phyloP scores from a whole-genome alignment of 1,284 basidiomycete species.

The Agaricales sp. region DNA sequence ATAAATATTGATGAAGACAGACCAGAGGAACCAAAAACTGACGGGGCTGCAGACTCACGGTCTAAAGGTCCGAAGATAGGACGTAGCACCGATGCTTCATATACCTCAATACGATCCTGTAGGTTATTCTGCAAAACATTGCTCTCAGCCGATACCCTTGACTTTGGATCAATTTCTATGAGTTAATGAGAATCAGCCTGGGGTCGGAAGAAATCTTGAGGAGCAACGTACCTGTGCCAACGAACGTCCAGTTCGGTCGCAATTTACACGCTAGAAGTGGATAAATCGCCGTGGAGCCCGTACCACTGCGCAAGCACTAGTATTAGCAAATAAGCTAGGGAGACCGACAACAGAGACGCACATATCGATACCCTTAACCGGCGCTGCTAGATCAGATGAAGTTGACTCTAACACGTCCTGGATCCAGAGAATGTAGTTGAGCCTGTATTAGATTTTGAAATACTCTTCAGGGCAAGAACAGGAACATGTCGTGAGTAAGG shows the following conservation, averaged over 20 bases:
- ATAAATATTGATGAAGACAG: background rate
- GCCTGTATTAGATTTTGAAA: slow-evolving; percentile 25
- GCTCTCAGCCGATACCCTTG: slow-evolving; percentile 37
- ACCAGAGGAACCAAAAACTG: background rate
- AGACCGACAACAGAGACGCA: slow-evolving; percentile 17
- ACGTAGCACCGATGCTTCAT: slow-evolving; percentile 25
- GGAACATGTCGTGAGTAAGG: background rate
- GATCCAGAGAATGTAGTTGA: slow-evolving; percentile 68
- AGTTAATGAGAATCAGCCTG: slow-evolving; percentile 2
- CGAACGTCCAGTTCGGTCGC: slow-evolving; percentile 44
- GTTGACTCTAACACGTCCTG: slow-evolving; percentile 32
- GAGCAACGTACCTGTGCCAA: slow-evolving; percentile 55
- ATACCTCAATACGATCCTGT: slow-evolving; percentile 35
- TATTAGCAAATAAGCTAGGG: background rate
- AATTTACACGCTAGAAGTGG: slow-evolving; percentile 64
- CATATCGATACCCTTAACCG: slow-evolving; percentile 40
- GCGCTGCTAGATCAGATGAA: slow-evolving; percentile 13
- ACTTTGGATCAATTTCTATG: slow-evolving; percentile 60
- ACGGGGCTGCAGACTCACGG: slow-evolving; percentile 3
- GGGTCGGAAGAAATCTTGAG: background rate
- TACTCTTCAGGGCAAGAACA: background rate
- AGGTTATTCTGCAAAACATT: slow-evolving; percentile 53
- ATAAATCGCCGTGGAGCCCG: slow-evolving; percentile 87
- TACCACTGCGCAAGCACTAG: slow-evolving; percentile 51
- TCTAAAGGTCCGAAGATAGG: slow-evolving; percentile 42